phyloP scores from a whole-genome alignment of 345 rosid species.

The Luvunga scandens region DNA sequence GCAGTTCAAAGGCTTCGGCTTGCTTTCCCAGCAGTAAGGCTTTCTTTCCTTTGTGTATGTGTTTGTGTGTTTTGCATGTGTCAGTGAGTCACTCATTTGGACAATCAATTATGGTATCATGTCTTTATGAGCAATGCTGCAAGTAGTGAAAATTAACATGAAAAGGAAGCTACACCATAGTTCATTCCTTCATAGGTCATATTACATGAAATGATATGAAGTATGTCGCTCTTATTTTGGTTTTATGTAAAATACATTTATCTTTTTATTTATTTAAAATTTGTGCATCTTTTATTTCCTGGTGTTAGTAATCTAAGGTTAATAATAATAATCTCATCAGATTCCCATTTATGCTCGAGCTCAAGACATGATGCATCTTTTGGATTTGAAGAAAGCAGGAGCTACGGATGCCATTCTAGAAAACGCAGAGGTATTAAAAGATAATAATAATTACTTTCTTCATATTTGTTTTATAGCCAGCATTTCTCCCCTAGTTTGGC shows the following conservation, averaged over 20 bases:
- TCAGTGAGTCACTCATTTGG: neutral
- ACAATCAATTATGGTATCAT: neutral
- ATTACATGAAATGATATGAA: neutral
- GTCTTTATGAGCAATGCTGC: neutral
- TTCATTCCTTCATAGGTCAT: neutral
- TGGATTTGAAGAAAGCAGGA: constrained; percentile 90
- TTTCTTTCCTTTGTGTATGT: constrained; percentile 15
- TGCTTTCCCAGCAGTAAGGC: constrained; percentile 71
- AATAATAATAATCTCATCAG: constrained; percentile 39
- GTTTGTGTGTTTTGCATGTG: neutral
- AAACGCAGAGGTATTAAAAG: constrained; percentile 67
- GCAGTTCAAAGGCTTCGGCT: constrained; percentile 90
- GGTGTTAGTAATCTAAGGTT: constrained; percentile 8
- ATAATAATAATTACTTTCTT: neutral
- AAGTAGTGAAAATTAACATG: neutral
- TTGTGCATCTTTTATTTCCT: constrained; percentile 1
- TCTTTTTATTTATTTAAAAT: constrained; percentile 3
- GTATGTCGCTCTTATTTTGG: neutral
- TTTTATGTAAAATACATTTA: neutral
- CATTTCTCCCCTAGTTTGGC: neutral
- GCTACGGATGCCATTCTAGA: constrained; percentile 92
- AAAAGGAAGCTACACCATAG: neutral
- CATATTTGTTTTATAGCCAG: neutral
- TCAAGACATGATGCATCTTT: constrained; percentile 73
- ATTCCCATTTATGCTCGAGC: constrained; percentile 89